Conservation (phyloP, 2,329 filamentous ascomycete genomes). For the Exophiala aquamarina region DNA sequence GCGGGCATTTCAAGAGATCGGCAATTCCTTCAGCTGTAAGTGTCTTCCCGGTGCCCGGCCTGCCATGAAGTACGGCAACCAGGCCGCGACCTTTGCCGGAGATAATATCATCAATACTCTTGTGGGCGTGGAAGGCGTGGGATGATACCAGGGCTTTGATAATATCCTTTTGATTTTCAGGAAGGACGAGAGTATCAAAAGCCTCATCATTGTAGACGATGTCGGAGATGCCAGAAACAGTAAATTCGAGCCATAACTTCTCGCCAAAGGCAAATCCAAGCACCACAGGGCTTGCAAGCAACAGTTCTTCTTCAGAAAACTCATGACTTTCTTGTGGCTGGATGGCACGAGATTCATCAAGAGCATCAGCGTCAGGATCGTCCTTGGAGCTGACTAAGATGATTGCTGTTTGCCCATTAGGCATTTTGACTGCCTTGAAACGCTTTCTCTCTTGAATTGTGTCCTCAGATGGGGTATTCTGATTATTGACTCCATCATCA, state of each 20-base stretch:
- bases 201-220: constrained; percentile 83
- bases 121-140: constrained; percentile 77
- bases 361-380: constrained; percentile 52
- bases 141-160: constrained; percentile 80
- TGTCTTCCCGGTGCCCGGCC: constrained; percentile 85
- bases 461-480: constrained; percentile 33
- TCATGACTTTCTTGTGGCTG: constrained; percentile 41
- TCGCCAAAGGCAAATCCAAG: constrained; percentile 85
- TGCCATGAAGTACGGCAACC: constrained; percentile 78
- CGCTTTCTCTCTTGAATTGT: constrained; percentile 43
- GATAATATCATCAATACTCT: constrained; percentile 80
- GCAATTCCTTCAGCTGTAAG: constrained; percentile 84
- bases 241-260: constrained; percentile 88
- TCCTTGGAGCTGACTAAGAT: constrained; percentile 58
- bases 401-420: constrained; percentile 52
- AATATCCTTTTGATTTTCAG: constrained; percentile 61
- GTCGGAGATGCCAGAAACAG: constrained; percentile 73
- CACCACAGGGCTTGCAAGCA: constrained; percentile 80
- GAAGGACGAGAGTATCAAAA: constrained; percentile 77
- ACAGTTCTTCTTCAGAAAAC: constrained; percentile 79
- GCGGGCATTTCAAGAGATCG: constrained; percentile 74
- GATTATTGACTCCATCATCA: constrained; percentile 34
- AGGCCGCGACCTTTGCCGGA: constrained; percentile 84
- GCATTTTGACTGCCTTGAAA: constrained; percentile 56
- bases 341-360: constrained; percentile 58